Evolutionary conservation across 352 stramenopile genomes (phyloP), one percentile per base, ranked within the genome.

Genomic region (Pythium dissotocum): DNA sequence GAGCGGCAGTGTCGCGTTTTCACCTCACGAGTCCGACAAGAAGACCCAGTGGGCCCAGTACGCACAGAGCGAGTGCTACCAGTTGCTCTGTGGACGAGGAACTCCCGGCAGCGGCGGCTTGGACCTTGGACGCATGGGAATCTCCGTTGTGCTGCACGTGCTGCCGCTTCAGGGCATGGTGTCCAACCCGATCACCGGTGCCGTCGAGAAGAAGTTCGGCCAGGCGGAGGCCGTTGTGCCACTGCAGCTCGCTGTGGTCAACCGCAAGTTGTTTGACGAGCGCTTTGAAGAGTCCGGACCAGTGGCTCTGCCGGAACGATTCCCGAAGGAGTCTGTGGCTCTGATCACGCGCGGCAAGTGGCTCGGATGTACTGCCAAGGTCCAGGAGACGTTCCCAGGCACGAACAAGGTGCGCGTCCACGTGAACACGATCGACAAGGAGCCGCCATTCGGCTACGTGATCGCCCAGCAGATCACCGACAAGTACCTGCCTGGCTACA

Each of bases 201-300:
- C 91, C 2, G 89, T 95, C 32, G 93, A 94, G 58, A 99, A 99
- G 77, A 82, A 98, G 30, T 99, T 99, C 79, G 97, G 95, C 49
- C 85, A 90, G 26, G 83, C 96, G 14, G 95, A 99, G 75, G 93
- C 97, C 21, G 86, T 99, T 35, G 85, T 99, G 57, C 97, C 98
- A 6, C 82, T 98, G n/a, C 97, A 99, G 70, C 80, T 99, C 53
- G 93, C 93, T 13, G 83, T 99, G 24, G 92, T 90, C 66, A 86
- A 95, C 53, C 88, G 88, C 48, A 87, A 95, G 35, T 78, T 98
- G n/a, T 84, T 95, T 26, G 98, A 99, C 77, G 89, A 91, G 18
- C 89, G 97, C 30, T 99, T 99, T 73, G 77, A 91, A 35, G 93
- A 98, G 71, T 87, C 80, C 9, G 80, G 79, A 36, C 85, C 85